Base-by-base conservation (phyloP, 164 flowering plant genomes). In the Vitis rupestris region DNA sequence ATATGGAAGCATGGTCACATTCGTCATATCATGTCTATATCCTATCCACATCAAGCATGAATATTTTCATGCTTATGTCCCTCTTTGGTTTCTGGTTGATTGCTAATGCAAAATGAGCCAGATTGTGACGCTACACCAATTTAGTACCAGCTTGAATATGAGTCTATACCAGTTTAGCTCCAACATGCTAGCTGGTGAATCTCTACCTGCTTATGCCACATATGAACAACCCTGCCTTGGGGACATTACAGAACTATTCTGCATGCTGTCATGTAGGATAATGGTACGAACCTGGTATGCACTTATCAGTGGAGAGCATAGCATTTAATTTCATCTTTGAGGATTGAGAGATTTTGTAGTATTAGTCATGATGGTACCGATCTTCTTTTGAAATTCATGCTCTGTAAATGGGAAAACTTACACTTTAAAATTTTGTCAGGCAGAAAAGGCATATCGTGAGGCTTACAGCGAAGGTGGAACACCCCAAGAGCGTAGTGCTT, bases 381-480 rank as follows among this genome's bases (percentile, higher is more conserved):
- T 19, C 37, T 10, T 10, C 13, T 10, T 3, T 17, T 67, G 50
- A 2, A 61, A 14, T 61, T 59, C 63, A 56, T 23, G 44, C 61
- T 30, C 8, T n/a, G 7, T 31, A 58, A 10, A 65, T 47, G 9
- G 16, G 31, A 23, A 19, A 54, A 12, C 15, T 50, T 48, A 15
- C 12, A 29, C 37, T n/a, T 31, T 8, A 50, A 58, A 52, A 14
- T 63, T 31, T 75, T 44, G 15, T n/a, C 86, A 90, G 93, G 85
- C 79, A 55, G 87, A 83, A 61, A 80, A 57, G 53, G 71, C 67
- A 55, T 87, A 81, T 10, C 51, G 75, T 57, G 85, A 79, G 55
- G 64, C 71, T 72, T 74, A 74, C 50, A 72, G 65, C 37, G 74
- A 79, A 54, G 85, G 78, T 15, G 72, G 64, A 54, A 61, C 70